phyloP scores from a whole-genome alignment of 2,329 filamentous ascomycete genomes.

The Cladosporium sphaerospermum region DNA sequence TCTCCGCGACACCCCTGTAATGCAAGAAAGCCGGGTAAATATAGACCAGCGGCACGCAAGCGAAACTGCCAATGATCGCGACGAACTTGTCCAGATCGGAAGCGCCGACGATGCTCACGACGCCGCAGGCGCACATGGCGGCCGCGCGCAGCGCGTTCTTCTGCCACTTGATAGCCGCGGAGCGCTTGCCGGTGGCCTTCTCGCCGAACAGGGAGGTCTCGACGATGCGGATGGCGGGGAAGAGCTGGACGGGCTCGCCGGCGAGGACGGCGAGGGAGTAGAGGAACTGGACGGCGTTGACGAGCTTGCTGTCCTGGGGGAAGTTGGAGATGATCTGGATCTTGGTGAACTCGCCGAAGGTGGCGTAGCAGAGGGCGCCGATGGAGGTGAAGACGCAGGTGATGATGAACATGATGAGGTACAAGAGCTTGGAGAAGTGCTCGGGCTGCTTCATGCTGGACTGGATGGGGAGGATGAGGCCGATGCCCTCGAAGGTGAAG shows the following conservation, averaged over 20 bases:
- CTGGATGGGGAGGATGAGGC: constrained; percentile 69
- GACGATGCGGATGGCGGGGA: constrained; percentile 65
- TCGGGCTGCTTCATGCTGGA: constrained; percentile 67
- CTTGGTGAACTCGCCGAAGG: constrained; percentile 61
- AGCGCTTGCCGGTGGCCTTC: constrained; percentile 59
- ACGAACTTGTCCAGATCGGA: constrained; percentile 69
- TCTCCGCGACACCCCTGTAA: constrained; percentile 58
- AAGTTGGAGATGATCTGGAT: constrained; percentile 74
- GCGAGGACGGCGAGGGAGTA: constrained; percentile 69
- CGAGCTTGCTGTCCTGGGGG: constrained; percentile 62
- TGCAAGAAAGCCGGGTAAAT: constrained; percentile 70
- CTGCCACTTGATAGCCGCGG: constrained; percentile 63
- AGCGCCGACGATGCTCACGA: constrained; percentile 58
- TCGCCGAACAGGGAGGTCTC: constrained; percentile 63
- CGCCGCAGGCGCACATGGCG: constrained; percentile 54
- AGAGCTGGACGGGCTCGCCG: constrained; percentile 68
- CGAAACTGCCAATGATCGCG: constrained; percentile 65
- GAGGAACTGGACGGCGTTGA: constrained; percentile 69
- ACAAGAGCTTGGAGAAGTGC: constrained; percentile 60
- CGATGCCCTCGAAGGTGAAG: constrained; percentile 74
- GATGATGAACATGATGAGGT: constrained; percentile 65
- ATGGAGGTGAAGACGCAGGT: constrained; percentile 67
- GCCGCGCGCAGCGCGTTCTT: constrained; percentile 62
- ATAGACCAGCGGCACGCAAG: constrained; percentile 70
- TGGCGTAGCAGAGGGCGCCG: constrained; percentile 67